Base-by-base conservation (phyloP, 495 filamentous ascomycete genomes). In the Parathielavia appendiculata region DNA sequence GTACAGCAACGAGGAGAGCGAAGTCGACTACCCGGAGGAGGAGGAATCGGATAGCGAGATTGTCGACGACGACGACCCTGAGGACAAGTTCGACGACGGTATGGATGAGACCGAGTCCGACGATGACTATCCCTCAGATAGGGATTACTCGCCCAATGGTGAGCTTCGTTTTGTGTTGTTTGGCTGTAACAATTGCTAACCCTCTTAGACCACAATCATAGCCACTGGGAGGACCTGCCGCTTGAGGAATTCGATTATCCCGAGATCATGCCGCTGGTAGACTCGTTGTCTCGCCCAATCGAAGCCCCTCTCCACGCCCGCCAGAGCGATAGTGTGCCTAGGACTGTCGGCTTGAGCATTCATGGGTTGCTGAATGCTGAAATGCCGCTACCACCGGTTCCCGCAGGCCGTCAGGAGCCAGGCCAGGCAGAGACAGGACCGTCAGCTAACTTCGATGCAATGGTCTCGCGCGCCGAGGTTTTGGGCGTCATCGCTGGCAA, bases 401-500 rank as follows among this genome's bases (percentile, higher is more conserved):
- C 26, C 5, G 8, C 17, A 1, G 6, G 14, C 12, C 1, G 4
- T 43, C 16, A 26, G 4, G 38, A 54, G 13, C n/a, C 49, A 14
- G 17, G 2, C 35, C 34, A 22, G 6, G 34, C 16, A 35, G 66
- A 71, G 17, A 67, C 73, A 30, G 75, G 75, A 56, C 75, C 73
- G 19, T 75, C 75, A 17, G 73, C 75, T 64, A n/a, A 57, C 12
- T 12, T 22, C 10, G 17, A 22, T 9, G 14, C 38, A 54, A 48
- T 36, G 38, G 44, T 5, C 5, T 14, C 59, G 40, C 43, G 41
- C n/a, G 64, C 66, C 13, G 63, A 69, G 13, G 45, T 57, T n/a
- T 61, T 73, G 36, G 69, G 70, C 8, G 58, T 61, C 26, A 72
- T 61, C 30, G 63, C 69, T 8, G 73, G 73, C 0, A 76, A 76